A percentile compares a stretch with the other conserved stretches of the same genome.
Evolutionary conservation across 805 yeast genomes (phyloP).

Genomic region (Yarrowia hollandica): DNA sequence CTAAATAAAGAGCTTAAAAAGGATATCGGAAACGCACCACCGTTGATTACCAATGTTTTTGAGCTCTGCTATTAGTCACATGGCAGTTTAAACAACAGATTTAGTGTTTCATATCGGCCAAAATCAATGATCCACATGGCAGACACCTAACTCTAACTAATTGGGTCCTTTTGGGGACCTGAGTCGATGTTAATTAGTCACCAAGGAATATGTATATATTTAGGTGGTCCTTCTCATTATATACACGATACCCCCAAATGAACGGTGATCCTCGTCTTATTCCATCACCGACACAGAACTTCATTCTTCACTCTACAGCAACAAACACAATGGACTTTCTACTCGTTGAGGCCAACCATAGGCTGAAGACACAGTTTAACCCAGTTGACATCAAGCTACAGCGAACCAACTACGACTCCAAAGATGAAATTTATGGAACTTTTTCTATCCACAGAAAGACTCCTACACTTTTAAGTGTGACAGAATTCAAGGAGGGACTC

Average conservation of each 20-base stretch:
- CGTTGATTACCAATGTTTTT: slow-evolving; percentile 8
- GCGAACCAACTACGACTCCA: not conserved
- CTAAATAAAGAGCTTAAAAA: not conserved
- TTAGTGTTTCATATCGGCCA: not conserved
- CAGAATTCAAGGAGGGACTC: slow-evolving; percentile 5
- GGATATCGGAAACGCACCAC: slow-evolving; percentile 3
- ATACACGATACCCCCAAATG: too few species aligned
- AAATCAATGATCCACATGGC: not conserved
- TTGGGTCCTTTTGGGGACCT: not conserved
- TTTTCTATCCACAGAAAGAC: slow-evolving; percentile 4
- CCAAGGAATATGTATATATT: not conserved
- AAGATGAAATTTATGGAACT: not conserved
- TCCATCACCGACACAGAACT: slow-evolving; percentile 17
- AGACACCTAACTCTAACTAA: not conserved
- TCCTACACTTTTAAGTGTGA: not conserved
- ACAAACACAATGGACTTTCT: not conserved
- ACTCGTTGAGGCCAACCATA: slow-evolving; percentile 10
- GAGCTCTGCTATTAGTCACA: slow-evolving; percentile 4
- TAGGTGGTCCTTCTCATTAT: too few species aligned
- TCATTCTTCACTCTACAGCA: not conserved
- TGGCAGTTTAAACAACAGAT: not conserved
- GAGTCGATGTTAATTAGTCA: not conserved
- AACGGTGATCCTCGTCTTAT: slow-evolving; percentile 3
- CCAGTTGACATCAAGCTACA: slow-evolving; percentile 13
- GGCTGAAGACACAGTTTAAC: slow-evolving; percentile 6